Percentiles rank a stretch among this genome's conserved stretches.
Conservation (phyloP, 108 stramenopile genomes). For the Chaetoceros tenuissimus region DNA sequence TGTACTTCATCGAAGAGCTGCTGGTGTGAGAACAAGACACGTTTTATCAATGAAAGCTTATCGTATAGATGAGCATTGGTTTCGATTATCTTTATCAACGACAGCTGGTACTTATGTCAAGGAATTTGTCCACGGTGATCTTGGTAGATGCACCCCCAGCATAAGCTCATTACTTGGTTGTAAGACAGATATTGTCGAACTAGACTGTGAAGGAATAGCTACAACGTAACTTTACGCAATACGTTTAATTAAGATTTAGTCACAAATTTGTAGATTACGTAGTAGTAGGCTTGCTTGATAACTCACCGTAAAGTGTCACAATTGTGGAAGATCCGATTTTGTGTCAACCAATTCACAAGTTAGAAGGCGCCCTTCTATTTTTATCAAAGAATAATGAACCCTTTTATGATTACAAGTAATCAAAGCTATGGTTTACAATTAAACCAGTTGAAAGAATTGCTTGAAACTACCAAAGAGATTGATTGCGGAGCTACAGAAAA, state of each 20-base stretch:
- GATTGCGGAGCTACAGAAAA: neutral
- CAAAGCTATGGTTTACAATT: neutral
- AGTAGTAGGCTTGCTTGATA: no score
- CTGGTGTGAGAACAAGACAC: conserved; percentile 37
- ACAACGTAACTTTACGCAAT: no score
- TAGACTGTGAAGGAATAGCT: conserved; percentile 74
- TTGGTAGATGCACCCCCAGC: conserved; percentile 65
- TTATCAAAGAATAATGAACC: no score
- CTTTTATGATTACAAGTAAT: neutral
- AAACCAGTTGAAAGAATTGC: neutral
- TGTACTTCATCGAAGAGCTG: conserved; percentile 70
- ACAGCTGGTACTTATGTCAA: conserved; percentile 82
- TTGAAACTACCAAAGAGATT: neutral
- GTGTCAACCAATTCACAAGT: no score
- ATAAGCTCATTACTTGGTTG: conserved; percentile 57
- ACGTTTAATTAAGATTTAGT: no score
- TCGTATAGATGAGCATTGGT: conserved; percentile 63
- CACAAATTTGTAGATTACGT: no score
- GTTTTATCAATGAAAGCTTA: conserved; percentile 34
- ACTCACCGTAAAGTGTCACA: no score
- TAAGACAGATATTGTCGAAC: conserved; percentile 60
- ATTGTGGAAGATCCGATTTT: no score
- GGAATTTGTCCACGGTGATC: conserved; percentile 86
- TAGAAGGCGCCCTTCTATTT: no score
- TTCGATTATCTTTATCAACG: conserved; percentile 53